Percentiles rank a stretch among this genome's conserved stretches.
Conservation (phyloP, 306 rosid species). For the Delonix regia region DNA sequence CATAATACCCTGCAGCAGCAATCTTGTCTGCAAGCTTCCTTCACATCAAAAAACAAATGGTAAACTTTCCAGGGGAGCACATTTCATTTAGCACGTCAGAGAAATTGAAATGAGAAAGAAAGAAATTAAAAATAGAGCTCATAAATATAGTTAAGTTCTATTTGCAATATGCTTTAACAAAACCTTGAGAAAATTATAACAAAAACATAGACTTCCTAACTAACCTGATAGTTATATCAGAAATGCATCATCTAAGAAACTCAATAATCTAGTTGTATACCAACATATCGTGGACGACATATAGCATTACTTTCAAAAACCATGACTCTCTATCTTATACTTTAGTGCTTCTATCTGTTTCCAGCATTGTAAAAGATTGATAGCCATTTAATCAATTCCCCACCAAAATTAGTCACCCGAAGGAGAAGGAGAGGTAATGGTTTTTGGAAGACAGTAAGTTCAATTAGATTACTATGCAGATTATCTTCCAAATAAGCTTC, state of each 20-base stretch:
- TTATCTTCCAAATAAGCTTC: neutral
- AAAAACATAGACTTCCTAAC: neutral
- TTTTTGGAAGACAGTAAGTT: neutral
- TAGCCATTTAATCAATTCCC: neutral
- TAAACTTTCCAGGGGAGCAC: constrained; percentile 7
- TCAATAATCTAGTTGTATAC: neutral
- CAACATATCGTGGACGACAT: neutral
- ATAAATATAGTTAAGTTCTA: neutral
- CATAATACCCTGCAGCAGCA: constrained; percentile 78
- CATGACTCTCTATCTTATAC: constrained; percentile 12
- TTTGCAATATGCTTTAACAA: neutral
- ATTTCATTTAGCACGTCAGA: neutral
- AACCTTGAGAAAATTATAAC: constrained; percentile 3
- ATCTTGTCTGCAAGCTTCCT: constrained; percentile 87
- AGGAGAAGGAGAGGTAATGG: neutral
- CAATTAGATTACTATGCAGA: neutral
- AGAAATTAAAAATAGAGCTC: neutral
- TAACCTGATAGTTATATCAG: neutral
- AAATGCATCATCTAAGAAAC: neutral
- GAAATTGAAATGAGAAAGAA: neutral
- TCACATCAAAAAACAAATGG: constrained; percentile 25
- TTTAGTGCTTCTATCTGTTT: neutral
- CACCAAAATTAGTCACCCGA: neutral
- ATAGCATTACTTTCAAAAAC: neutral
- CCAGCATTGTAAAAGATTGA: neutral